Conservation (phyloP, 2,329 filamentous ascomycete species). For the Fusarium drepaniforme region DNA sequence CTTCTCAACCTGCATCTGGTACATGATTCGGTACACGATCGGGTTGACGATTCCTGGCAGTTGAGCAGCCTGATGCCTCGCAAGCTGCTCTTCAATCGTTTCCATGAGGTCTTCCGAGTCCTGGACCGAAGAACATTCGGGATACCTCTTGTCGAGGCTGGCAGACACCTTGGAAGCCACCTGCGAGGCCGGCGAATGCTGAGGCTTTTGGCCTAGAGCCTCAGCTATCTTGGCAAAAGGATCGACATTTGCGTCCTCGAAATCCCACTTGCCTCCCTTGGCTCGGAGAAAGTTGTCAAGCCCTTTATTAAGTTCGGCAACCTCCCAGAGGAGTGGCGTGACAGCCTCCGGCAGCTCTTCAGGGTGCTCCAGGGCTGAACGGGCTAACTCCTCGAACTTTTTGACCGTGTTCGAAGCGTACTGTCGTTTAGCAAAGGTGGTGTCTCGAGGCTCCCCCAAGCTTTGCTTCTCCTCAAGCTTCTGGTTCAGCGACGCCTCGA, state of each 20-base stretch:
- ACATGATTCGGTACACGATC: conserved; percentile 44
- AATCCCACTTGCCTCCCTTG: conserved; percentile 42
- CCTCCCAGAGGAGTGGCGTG: conserved; percentile 43
- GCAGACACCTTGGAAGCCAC: background rate
- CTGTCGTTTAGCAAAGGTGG: conserved; percentile 35
- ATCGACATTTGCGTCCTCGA: conserved; percentile 41
- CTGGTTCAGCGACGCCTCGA: conserved; percentile 25
- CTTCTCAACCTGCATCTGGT: conserved; percentile 46
- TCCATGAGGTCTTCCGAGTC: conserved; percentile 11
- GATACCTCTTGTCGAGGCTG: conserved; percentile 4
- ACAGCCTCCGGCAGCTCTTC: conserved; percentile 30
- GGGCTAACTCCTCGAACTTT: conserved; percentile 36
- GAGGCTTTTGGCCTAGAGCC: background rate
- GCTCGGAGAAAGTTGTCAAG: conserved; percentile 46
- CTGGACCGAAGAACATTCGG: background rate
- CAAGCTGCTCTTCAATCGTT: conserved; percentile 43
- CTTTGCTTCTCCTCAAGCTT: conserved; percentile 12
- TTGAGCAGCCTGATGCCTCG: conserved; percentile 39
- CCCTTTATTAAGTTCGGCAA: conserved; percentile 27
- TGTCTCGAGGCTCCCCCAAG: conserved; percentile 45
- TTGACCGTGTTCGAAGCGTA: conserved; percentile 35
- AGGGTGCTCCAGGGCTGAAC: conserved; percentile 40
- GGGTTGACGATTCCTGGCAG: conserved; percentile 51
- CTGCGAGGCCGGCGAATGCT: background rate
- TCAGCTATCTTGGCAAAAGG: conserved; percentile 4